These are phyloP conservation scores for Vigna nakashimae DNA, from an alignment of 306 rosid genomes.

Conservation along the genomic window DNA sequence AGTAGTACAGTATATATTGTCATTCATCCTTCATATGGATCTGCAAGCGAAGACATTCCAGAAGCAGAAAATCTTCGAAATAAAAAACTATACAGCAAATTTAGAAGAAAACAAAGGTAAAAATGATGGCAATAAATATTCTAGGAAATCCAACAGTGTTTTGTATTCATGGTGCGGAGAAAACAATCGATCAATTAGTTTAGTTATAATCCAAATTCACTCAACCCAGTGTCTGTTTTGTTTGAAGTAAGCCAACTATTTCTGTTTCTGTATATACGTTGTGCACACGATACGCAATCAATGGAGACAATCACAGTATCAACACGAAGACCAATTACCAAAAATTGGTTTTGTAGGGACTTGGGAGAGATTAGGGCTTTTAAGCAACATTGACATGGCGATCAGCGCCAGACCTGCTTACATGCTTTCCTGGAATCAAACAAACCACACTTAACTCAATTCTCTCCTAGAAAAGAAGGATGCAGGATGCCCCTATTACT, in stretches of 20 bases:
- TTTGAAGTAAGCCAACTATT: constrained; percentile 43
- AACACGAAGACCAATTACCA: constrained; percentile 39
- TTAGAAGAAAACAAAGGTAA: neutral
- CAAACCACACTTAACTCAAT: constrained; percentile 41
- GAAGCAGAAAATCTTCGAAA: neutral
- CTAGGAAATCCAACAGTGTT: constrained; percentile 22
- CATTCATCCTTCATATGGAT: neutral
- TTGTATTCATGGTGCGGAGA: neutral
- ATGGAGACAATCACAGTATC: constrained; percentile 38
- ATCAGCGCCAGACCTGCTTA: constrained; percentile 36
- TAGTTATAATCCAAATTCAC: constrained; percentile 31
- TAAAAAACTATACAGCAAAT: neutral
- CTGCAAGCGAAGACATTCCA: constrained; percentile 14
- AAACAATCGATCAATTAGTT: constrained; percentile 37
- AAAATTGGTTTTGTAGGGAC: constrained; percentile 17
- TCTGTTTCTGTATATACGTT: constrained; percentile 55
- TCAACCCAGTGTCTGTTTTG: constrained; percentile 46
- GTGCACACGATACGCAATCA: constrained; percentile 51
- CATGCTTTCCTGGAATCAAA: constrained; percentile 44
- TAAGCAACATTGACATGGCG: constrained; percentile 37
- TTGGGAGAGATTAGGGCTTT: constrained; percentile 24
- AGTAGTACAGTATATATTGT: neutral
- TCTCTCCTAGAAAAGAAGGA: constrained; percentile 46
- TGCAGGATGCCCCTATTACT: constrained; percentile 22
- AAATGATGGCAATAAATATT: neutral